Base-by-base conservation (phyloP, 2,329 filamentous ascomycete genomes). In the Blastomyces parvus region DNA sequence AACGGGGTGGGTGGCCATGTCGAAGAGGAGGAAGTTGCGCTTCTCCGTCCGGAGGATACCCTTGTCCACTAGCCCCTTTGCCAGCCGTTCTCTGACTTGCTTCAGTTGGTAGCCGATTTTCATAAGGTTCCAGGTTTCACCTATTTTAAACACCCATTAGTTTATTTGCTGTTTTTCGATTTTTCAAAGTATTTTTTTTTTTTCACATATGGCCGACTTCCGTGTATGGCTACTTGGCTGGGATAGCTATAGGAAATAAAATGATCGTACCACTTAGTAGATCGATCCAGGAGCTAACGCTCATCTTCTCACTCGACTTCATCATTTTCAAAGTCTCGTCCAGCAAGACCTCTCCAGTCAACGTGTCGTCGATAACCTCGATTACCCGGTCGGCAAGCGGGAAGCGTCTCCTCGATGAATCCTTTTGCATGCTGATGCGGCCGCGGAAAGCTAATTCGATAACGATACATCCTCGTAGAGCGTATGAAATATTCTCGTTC, bases 241-340 rank as follows among this genome's bases (percentile, higher is more conserved):
- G 9, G 7, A 40, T 17, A 14, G 38, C 8, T 40, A 40, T 40
- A 3, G 62, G 73, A 2, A 55, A 7, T n/a, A 11, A 36, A 19
- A 55, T 2, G 52, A 33, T 14, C 83, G 70, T 85, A 97, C 93
- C 94, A 77, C 92, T 97, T 91, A 99, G 93, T 69, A 99, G 82
- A 77, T 99, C 94, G 76, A 99, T 97, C 94, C 94, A 99, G 56
- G 91, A 90, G 81, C 90, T 94, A 69, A 99, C 94, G 78, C 94
- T 97, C 94, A 99, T 97, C 84, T 96, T 97, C 82, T 99, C 94
- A 78, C 91, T 97, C 70, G 90, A 88, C 83, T 99, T 99, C 93
- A 99, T 99, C 92, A 99, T 96, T 83, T 99, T 99, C 73, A 99
- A 82, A 64, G 94, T 90, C 81, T 99, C 94, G 78, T 99, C 94